Evolutionary conservation across 2,329 filamentous ascomycete species (phyloP).

Genomic region (Stenocarpella maydis): DNA sequence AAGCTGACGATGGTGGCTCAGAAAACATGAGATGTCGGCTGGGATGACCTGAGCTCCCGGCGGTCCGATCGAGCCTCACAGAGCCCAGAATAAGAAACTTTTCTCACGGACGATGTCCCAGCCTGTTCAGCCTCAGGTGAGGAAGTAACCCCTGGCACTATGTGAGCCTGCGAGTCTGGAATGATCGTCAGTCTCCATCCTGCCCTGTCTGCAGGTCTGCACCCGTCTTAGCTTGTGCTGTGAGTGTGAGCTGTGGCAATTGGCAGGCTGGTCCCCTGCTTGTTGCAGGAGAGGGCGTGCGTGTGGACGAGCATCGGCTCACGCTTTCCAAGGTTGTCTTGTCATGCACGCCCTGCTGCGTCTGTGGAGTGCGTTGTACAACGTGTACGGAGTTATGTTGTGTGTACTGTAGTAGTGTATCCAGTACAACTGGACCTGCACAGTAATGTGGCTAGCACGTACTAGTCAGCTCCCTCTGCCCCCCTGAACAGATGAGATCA

Average conservation of each 20-base stretch:
- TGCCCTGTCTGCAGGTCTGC: not conserved
- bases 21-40: constrained; percentile 34
- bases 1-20: constrained; percentile 30
- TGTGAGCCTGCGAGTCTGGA: constrained; percentile 2
- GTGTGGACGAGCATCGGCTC: not conserved
- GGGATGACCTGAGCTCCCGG: constrained; percentile 10
- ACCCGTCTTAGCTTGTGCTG: constrained; percentile 7
- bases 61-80: not conserved
- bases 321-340: constrained; percentile 19
- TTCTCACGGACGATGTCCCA: constrained; percentile 27
- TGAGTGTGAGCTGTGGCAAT: constrained; percentile 13
- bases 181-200: constrained; percentile 13
- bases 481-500: constrained; percentile 19
- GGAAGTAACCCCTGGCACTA: not conserved
- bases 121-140: constrained; percentile 17
- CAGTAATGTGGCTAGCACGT: not conserved
- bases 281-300: constrained; percentile 12
- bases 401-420: no score
- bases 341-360: constrained; percentile 18
- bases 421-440: no score
- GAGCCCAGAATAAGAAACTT: not conserved
- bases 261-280: constrained; percentile 19
- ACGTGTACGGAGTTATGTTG: no score
- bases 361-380: no score
- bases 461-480: constrained; percentile 13